Conservation (phyloP, 2,329 filamentous ascomycete species). For the Aspergillus spinulosporus region DNA sequence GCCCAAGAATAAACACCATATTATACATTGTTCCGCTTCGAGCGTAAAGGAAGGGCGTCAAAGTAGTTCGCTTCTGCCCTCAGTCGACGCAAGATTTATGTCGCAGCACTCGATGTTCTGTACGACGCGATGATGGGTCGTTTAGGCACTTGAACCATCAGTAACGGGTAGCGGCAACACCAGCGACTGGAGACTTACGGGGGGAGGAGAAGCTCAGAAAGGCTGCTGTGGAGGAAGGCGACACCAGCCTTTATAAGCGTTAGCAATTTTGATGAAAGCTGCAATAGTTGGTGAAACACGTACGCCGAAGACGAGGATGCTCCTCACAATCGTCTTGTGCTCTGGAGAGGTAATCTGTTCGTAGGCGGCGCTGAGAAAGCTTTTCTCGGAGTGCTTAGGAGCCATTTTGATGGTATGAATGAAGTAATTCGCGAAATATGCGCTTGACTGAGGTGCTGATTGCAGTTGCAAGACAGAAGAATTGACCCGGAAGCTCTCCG, state of each 20-base stretch:
- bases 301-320: constrained; percentile 68
- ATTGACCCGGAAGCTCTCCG: constrained; percentile 13
- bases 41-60: constrained; percentile 15
- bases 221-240: constrained; percentile 66
- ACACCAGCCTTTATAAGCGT: constrained; percentile 57
- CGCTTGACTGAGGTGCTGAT: constrained; percentile 9
- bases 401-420: constrained; percentile 53
- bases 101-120: neutral
- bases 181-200: constrained; percentile 47
- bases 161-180: constrained; percentile 19
- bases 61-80: constrained; percentile 5
- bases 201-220: constrained; percentile 67
- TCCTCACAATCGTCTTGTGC: constrained; percentile 68
- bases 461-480: constrained; percentile 13
- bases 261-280: neutral
- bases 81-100: constrained; percentile 3
- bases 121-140: neutral
- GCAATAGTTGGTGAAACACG: constrained; percentile 33
- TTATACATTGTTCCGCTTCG: constrained; percentile 28
- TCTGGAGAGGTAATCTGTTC: constrained; percentile 64
- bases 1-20: constrained; percentile 25
- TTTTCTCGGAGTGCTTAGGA: constrained; percentile 57
- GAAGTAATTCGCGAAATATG: constrained; percentile 2
- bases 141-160: constrained; percentile 25
- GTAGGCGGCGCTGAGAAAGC: constrained; percentile 61